Base-by-base conservation (phyloP, 2,329 filamentous ascomycete genomes). In the Penicillium frequentans region DNA sequence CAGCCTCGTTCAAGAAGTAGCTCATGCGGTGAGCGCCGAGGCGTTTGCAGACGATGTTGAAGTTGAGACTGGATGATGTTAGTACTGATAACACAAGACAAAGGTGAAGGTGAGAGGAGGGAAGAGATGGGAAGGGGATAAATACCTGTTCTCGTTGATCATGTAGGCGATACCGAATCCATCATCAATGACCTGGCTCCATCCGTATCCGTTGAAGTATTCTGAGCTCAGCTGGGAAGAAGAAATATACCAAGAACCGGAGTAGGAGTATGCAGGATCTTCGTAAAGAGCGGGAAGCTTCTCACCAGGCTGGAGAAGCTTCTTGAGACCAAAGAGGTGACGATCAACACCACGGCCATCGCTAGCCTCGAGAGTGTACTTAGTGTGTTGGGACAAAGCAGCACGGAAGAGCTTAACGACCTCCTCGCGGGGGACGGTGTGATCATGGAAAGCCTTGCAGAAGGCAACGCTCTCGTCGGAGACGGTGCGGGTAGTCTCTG, bases 101-200 rank as follows among this genome's bases (percentile, higher is more conserved):
- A 42, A 46, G 42, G 27, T 26, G 5, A 35, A 29, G 24, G 55
- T 24, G 3, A 29, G 26, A 24, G 3, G 16, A 7, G 33, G 33
- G 16, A 13, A n/a, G 14, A 16, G 33, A 6, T 1, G 13, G 7
- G 26, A 4, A 44, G 29, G 11, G 19, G 43, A 21, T 31, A 70
- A 81, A 75, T 73, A 91, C 89, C 86, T 93, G 77, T 97, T 96
- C 83, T 98, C 93, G 74, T 99, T 99, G 75, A 99, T 98, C 95
- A 99, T 99, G 75, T 99, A 99, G 39, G 95, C 95, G 72, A 99
- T 96, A 64, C 95, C 95, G 78, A 95, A 99, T 29, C 95, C 95
- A 59, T 89, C 90, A 70, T 98, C 93, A 54, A 98, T 90, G 52
- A 99, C 95, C 81, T 99, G 93, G 72, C 90, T 95, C 95, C 95